Evolutionary conservation across 192 early-diverging fungal species (phyloP), one percentile per base, ranked within the genome.

Genomic region (Umbelopsis sp.): DNA sequence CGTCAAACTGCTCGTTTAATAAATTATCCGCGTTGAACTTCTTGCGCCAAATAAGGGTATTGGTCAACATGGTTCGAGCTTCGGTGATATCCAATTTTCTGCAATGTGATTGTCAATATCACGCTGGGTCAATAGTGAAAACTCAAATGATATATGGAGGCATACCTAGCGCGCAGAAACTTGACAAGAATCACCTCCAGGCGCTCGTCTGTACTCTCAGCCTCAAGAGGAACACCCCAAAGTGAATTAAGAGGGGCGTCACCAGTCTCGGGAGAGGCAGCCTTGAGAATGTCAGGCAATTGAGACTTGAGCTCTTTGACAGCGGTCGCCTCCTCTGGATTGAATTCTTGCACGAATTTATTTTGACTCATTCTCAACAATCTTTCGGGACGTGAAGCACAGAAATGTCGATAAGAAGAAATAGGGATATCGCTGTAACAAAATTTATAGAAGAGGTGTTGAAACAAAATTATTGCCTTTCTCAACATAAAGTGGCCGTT

Each of bases 181-280:
- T 89, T 89, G 45, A 78, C 65, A 49, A 89, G 52, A 23, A 89
- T 74, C 12, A 89, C 86, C 58, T 86, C 80, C 20, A 89, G 46
- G 23, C 85, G 80, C 48, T 78, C 71, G 71, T 89, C 87, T 9
- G 20, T 66, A 9, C 78, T 74, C 16, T 74, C 35, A 13, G 79
- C 71, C 23, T 79, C 70, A 37, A 89, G 75, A 1, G 74, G 52
- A 21, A 89, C 78, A 22, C 74, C 82, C 87, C 87, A 89, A 35
- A 89, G 69, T 16, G 71, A 50, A 30, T 78, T 72, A 23, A 79
- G 75, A 1, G 52, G 52, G 4, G 52, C 52, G 1, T 55, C 52
- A 3, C 79, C 76, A 33, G 79, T 66, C 53, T 81, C 41, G 12
- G 49, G 68, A 27, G 46, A 18, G n/a, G 77, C 53, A 1, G 37